Base-by-base conservation (phyloP, 2,329 filamentous ascomycete genomes). In the Colletotrichum lindemuthianum region DNA sequence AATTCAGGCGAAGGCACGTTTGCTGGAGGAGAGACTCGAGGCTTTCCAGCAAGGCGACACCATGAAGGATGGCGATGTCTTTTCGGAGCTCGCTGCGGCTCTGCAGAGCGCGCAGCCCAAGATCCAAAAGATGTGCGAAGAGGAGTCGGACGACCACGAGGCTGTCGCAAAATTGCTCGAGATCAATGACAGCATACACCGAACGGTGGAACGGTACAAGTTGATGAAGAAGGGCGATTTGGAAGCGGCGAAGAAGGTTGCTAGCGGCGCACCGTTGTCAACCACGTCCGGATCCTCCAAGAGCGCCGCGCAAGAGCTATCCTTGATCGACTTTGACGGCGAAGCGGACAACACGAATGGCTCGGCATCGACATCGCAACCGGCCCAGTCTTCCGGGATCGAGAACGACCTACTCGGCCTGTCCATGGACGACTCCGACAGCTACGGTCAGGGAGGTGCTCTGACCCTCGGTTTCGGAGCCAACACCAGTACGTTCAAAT, bases 111-210 rank as follows among this genome's bases (percentile, higher is more conserved):
- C 96, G 2, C 96, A 99, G 72, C 96, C 96, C 8, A 99, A 99
- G 81, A 98, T 99, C 69, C 95, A 98, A 76, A 97, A 93, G 80
- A 99, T 99, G 95, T 98, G 95, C 73, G 95, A 98, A 77, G 96
- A 99, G 77, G 96, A 99, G 74, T 97, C 94, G 10, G 95, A 98
- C 67, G 96, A 99, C 73, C 90, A 93, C 67, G 96, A 97, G 80
- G 96, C 96, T 6, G 96, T 99, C 6, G 92, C 93, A 47, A 97
- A 97, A 78, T 84, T 99, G 10, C 86, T 99, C 60, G 93, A 98
- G 75, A 98, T 99, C 74, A 99, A 99, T 75, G 96, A 99, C 78
- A 97, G 94, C 79, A 99, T 99, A 86, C 92, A 98, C 75, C 89
- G 95, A 67, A 99, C 96, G 1, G 92, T 98, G 60, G 93, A 98